A percentile compares a stretch with the other conserved stretches of the same genome.
Conservation (phyloP, 306 rosid genomes). For the Luffa acutangula region DNA sequence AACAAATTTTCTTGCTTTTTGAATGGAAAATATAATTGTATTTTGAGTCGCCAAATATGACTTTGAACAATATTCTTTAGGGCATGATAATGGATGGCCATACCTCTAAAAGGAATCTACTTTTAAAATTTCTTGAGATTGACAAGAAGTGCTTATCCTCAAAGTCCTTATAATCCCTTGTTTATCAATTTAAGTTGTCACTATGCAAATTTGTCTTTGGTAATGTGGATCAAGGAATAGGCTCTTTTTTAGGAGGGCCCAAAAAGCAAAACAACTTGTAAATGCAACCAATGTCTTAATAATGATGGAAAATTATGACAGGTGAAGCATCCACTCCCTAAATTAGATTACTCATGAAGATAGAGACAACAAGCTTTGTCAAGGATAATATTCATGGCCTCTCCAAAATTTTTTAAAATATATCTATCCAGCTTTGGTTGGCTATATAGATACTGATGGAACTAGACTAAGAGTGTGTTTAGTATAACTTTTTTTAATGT, state of each 20-base stretch:
- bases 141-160: slow-evolving; percentile 11
- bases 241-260: neutral
- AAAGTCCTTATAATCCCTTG: neutral
- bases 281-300: neutral
- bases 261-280: neutral
- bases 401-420: neutral
- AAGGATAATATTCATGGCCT: neutral
- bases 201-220: neutral
- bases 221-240: neutral
- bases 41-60: neutral
- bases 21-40: neutral
- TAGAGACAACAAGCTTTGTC: neutral
- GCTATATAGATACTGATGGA: neutral
- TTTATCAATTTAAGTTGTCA: neutral
- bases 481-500: too few relatives aligned
- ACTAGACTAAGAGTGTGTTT: neutral
- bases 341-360: neutral
- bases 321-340: neutral
- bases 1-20: neutral
- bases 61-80: neutral
- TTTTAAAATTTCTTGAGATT: slow-evolving; percentile 14
- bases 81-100: slow-evolving; percentile 22
- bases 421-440: neutral
- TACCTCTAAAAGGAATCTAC: slow-evolving; percentile 36
- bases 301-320: neutral